Conservation (phyloP, 108 stramenopile genomes). For the Nitzschia inconspicua region DNA sequence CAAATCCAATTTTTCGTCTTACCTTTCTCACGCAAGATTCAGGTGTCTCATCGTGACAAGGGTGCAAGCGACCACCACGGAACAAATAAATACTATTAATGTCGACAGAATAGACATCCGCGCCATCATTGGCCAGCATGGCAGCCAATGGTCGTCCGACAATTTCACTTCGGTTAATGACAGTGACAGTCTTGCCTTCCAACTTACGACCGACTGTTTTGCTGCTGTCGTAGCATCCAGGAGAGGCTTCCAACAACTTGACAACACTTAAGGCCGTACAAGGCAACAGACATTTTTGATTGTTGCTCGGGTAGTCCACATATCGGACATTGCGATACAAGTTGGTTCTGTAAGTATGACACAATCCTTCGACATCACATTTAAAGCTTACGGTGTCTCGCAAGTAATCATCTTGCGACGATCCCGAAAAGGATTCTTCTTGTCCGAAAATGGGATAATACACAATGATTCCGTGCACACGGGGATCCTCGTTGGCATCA, state of each 20-base stretch:
- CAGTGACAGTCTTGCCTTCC: constrained; percentile 83
- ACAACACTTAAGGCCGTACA: constrained; percentile 93
- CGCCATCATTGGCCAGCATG: constrained; percentile 97
- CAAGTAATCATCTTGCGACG: constrained; percentile 95
- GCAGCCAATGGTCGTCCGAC: constrained; percentile 96
- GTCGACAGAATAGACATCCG: constrained; percentile 91
- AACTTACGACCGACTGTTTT: constrained; percentile 71
- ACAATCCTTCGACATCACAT: constrained; percentile 97
- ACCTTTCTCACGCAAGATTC: constrained; percentile 89
- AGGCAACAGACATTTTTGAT: constrained; percentile 89
- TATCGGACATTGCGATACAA: constrained; percentile 92
- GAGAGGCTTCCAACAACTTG: constrained; percentile 88
- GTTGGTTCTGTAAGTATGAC: constrained; percentile 89
- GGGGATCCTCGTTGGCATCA: constrained; percentile 91
- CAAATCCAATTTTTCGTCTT: constrained; percentile 6
- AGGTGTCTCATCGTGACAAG: constrained; percentile 65
- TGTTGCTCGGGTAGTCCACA: constrained; percentile 67
- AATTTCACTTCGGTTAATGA: constrained; percentile 95
- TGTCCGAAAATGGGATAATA: constrained; percentile 98
- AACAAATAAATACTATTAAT: constrained; percentile 91
- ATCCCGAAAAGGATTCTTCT: constrained; percentile 90
- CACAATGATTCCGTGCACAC: constrained; percentile 95
- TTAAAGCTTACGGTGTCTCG: constrained; percentile 86
- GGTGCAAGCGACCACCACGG: constrained; percentile 58
- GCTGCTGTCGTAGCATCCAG: constrained; percentile 54